Conservation (phyloP, 1,139 yeast genomes). For the Blastobotrys ciferrii region DNA sequence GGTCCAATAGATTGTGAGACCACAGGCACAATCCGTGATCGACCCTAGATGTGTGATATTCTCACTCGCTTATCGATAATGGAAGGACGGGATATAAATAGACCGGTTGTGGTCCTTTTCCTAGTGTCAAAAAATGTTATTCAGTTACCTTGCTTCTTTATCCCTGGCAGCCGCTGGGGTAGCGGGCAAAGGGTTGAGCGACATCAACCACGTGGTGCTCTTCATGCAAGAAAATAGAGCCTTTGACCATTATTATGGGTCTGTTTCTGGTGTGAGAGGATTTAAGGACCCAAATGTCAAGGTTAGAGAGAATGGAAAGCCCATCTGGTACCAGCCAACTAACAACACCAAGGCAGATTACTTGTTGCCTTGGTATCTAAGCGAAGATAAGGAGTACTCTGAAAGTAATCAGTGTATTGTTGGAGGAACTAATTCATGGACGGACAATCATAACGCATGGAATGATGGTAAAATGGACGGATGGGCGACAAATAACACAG, state of each 20-base stretch:
- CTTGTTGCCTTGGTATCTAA: constrained; percentile 23
- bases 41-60: too few species aligned
- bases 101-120: too few species aligned
- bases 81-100: too few species aligned
- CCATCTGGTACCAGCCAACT: constrained; percentile 18
- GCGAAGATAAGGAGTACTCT: constrained; percentile 20
- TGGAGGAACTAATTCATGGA: background rate
- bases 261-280: constrained; percentile 34
- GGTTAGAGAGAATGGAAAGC: constrained; percentile 4
- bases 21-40: too few species aligned
- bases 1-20: too few species aligned
- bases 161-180: too few species aligned
- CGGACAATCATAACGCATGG: constrained; percentile 30
- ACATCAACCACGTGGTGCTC: constrained; percentile 28
- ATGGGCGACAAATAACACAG: constrained; percentile 29
- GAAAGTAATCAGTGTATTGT: constrained; percentile 27
- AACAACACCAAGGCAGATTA: constrained; percentile 7
- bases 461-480: constrained; percentile 25
- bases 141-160: too few species aligned
- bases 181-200: constrained; percentile 56
- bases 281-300: constrained; percentile 31
- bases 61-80: too few species aligned
- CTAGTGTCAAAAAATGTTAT: too few species aligned
- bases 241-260: constrained; percentile 32
- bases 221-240: constrained; percentile 34